These are phyloP conservation scores for Angomonas ambiguus DNA, from an alignment of 208 protist genomes.

Conservation along the genomic window DNA sequence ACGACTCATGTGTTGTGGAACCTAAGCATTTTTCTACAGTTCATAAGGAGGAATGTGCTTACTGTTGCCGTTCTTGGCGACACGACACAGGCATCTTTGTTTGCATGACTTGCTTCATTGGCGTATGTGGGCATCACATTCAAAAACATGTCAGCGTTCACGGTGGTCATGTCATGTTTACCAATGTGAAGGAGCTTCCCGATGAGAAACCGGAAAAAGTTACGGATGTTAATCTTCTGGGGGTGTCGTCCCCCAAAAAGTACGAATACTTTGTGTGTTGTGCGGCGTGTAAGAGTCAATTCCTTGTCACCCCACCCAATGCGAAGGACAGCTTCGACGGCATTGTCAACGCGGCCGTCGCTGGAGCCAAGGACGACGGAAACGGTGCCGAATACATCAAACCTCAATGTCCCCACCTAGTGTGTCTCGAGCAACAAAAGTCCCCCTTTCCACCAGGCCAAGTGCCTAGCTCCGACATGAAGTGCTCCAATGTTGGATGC, in stretches of 20 bases:
- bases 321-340: constrained; percentile 42
- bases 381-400: constrained; percentile 22
- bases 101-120: constrained; percentile 78
- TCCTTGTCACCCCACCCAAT: constrained; percentile 39
- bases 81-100: constrained; percentile 66
- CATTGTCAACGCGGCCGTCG: constrained; percentile 54
- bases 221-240: constrained; percentile 65
- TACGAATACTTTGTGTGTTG: constrained; percentile 73
- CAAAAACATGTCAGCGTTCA: constrained; percentile 53
- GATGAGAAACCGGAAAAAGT: constrained; percentile 28
- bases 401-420: constrained; percentile 70
- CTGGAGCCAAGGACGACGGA: constrained; percentile 32
- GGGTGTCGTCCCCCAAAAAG: constrained; percentile 51
- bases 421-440: constrained; percentile 71
- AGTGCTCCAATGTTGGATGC: constrained; percentile 62
- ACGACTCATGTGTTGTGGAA: constrained; percentile 42
- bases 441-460: constrained; percentile 34
- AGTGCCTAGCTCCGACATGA: constrained; percentile 36
- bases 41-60: constrained; percentile 85
- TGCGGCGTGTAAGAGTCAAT: constrained; percentile 35
- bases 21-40: constrained; percentile 37
- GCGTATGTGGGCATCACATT: constrained; percentile 71
- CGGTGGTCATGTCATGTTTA: constrained; percentile 64
- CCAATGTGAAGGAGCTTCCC: constrained; percentile 61
- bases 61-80: constrained; percentile 73